phyloP scores from a whole-genome alignment of 768 basidiomycete species.

The Phaffia australis region DNA sequence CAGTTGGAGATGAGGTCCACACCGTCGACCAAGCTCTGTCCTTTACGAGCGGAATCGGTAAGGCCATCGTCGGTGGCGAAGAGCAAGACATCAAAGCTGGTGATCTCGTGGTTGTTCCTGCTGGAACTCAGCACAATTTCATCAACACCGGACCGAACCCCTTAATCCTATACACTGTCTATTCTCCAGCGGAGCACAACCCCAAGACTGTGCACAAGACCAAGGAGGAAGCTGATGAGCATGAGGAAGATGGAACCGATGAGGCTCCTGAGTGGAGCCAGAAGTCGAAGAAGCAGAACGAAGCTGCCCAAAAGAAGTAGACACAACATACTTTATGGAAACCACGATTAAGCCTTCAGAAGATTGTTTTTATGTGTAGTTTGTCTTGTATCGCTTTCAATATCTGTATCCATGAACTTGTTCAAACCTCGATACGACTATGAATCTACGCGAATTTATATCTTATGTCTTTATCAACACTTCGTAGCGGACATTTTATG shows the following conservation, averaged over 20 bases:
- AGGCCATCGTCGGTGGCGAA: constrained; percentile 41
- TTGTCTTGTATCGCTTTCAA: no score
- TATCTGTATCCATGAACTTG: no score
- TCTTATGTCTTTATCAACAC: no score
- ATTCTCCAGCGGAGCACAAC: constrained; percentile 28
- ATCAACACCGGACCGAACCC: constrained; percentile 38
- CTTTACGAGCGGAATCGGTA: constrained; percentile 38
- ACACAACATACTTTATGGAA: background rate
- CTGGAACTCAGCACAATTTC: constrained; percentile 37
- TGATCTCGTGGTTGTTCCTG: constrained; percentile 40
- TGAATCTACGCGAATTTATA: no score
- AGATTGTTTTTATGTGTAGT: no score
- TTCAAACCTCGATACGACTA: no score
- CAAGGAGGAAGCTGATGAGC: constrained; percentile 27
- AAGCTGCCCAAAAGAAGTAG: constrained; percentile 1
- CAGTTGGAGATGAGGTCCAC: constrained; percentile 31
- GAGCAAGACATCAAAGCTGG: constrained; percentile 37
- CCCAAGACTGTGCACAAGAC: constrained; percentile 27
- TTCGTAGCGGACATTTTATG: no score
- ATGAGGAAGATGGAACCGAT: constrained; percentile 27
- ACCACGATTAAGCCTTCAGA: no score
- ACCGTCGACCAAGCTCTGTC: constrained; percentile 39
- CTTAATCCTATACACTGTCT: constrained; percentile 37
- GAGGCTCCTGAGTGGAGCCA: constrained; percentile 23
- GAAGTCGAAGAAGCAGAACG: constrained; percentile 12